Percentiles rank a stretch among this genome's conserved stretches.
Evolutionary conservation across 1,139 yeast genomes (phyloP).

Genomic region (Arxiozyma slooffiae): DNA sequence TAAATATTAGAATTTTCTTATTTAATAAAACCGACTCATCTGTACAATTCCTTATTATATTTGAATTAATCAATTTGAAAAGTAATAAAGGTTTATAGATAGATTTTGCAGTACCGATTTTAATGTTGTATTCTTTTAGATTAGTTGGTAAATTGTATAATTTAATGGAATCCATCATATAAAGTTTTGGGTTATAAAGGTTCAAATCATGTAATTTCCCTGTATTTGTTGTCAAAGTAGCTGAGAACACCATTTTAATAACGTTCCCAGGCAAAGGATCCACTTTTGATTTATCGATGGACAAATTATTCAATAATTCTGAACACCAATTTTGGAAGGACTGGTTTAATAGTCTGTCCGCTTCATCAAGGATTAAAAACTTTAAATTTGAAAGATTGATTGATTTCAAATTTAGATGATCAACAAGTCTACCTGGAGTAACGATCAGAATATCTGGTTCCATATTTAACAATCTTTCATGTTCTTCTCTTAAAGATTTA

Average conservation of each 20-base stretch:
- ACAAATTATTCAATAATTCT: conserved; percentile 42
- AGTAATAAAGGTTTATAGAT: conserved; percentile 68
- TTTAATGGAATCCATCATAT: conserved; percentile 54
- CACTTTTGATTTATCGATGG: conserved; percentile 17
- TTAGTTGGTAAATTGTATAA: conserved; percentile 46
- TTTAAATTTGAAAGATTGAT: conserved; percentile 42
- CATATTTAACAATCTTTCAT: conserved; percentile 36
- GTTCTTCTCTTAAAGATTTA: conserved; percentile 59
- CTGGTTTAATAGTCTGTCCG: conserved; percentile 83
- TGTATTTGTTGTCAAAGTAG: conserved; percentile 89
- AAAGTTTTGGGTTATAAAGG: conserved; percentile 57
- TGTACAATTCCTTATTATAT: not conserved
- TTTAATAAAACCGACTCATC: not conserved
- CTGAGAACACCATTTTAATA: conserved; percentile 71
- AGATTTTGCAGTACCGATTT: conserved; percentile 46
- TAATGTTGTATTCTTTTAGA: conserved; percentile 43
- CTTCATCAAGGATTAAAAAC: conserved; percentile 84
- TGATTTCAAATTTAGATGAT: conserved; percentile 49
- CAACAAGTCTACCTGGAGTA: conserved; percentile 93
- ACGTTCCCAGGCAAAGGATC: conserved; percentile 30
- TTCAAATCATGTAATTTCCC: conserved; percentile 68
- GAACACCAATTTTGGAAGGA: conserved; percentile 90
- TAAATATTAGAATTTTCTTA: conserved; percentile 48
- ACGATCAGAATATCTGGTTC: conserved; percentile 72
- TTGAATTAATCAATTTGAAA: conserved; percentile 39